Base-by-base conservation (phyloP, 306 rosid species). In the Castanea sativa region DNA sequence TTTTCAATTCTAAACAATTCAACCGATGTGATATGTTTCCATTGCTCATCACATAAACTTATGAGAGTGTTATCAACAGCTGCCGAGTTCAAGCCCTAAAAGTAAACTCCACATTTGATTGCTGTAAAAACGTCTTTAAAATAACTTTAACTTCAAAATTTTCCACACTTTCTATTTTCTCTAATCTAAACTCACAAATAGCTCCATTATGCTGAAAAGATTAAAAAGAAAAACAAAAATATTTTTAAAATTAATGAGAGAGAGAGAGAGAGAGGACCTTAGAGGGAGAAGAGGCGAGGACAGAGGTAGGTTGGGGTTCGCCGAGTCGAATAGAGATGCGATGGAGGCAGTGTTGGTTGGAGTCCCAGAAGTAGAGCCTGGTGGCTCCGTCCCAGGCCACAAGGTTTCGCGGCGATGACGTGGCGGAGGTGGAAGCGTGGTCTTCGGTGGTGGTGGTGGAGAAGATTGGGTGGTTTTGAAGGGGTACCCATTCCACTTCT, bases 341-440 rank as follows among this genome's bases (percentile, higher is more conserved):
- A 53, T 93, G 96, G 64, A 96, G 89, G 86, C 82, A 79, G 61
- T 61, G 87, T 11, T 52, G 68, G 11, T 69, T 5, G 76, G 91
- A 33, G 79, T 93, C 94, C 99, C 99, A 96, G 84, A 93, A 90
- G 80, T 93, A 93, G 71, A 95, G 89, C 30, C 99, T 90, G 21
- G 97, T 89, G 51, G 91, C 91, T 49, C 97, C 96, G 71, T 96
- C 99, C 88, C 89, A 93, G 16, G 92, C 93, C 25, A 91, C 35
- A 10, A 95, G 90, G 75, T 90, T 95, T 78, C 83, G 76, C 57
- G 82, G 69, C 52, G 87, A 60, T 18, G 65, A 64, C 15, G 60
- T 76, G 43, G 69, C 20, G 18, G 57, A 14, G 73, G 69, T 10
- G 69, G 80, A 21, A 10, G 7, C 70, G 63, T 11, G 65, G 72